These are phyloP conservation scores for Gossypium schwendimanii DNA, from an alignment of 441 rosid genomes.

Conservation along the genomic window DNA sequence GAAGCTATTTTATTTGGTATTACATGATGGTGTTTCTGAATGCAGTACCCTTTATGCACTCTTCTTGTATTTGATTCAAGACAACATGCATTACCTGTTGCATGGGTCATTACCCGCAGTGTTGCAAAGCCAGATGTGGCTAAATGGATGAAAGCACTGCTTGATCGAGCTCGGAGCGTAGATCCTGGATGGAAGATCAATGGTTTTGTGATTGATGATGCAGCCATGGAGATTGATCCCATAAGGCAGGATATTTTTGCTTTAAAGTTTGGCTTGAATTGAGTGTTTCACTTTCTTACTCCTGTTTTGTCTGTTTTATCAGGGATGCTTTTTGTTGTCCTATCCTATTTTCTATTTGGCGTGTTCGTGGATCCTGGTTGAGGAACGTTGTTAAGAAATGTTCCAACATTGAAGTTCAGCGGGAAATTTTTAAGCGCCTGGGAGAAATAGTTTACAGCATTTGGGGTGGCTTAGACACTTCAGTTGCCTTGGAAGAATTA, in stretches of 20 bases:
- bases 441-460: constrained; percentile 64
- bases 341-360: constrained; percentile 81
- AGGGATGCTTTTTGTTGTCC: constrained; percentile 86
- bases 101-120: constrained; percentile 93
- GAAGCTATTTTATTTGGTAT: not conserved
- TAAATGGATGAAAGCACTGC: constrained; percentile 83
- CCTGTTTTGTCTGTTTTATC: constrained; percentile 19
- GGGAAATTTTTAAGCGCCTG: constrained; percentile 67
- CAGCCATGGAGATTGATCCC: constrained; percentile 86
- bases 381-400: constrained; percentile 77
- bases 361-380: constrained; percentile 90
- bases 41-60: constrained; percentile 88
- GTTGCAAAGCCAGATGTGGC: constrained; percentile 71
- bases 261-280: constrained; percentile 11
- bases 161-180: constrained; percentile 47
- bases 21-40: constrained; percentile 17
- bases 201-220: constrained; percentile 87
- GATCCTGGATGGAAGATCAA: constrained; percentile 76
- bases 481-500: constrained; percentile 53
- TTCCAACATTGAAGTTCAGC: constrained; percentile 53
- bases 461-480: constrained; percentile 52
- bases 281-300: constrained; percentile 12
- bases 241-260: constrained; percentile 47
- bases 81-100: constrained; percentile 86
- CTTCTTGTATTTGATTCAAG: constrained; percentile 95